Conservation (phyloP, 2,329 filamentous ascomycete genomes). For the Pseudogymnoascus sp. region DNA sequence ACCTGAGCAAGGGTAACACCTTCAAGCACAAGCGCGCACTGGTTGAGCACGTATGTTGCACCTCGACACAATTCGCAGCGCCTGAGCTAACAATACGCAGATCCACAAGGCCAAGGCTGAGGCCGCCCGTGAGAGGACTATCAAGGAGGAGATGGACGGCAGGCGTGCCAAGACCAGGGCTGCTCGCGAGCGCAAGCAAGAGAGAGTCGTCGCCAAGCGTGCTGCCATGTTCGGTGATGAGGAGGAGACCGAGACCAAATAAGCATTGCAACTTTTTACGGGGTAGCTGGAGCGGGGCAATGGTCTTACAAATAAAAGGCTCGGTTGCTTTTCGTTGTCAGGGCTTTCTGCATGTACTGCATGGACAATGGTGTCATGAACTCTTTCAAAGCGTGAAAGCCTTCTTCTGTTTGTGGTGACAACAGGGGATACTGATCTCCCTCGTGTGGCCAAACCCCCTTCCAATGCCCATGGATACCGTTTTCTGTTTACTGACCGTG, state of each 20-base stretch:
- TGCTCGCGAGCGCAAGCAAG: slow-evolving; percentile 94
- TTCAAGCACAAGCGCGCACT: slow-evolving; percentile 99
- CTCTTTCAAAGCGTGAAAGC: slow-evolving; percentile 11
- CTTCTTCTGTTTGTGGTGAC: slow-evolving; percentile 5
- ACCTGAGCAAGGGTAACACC: slow-evolving; percentile 99
- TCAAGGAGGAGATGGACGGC: slow-evolving; percentile 99
- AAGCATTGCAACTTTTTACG: slow-evolving; percentile 17
- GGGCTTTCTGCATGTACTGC: slow-evolving; percentile 29
- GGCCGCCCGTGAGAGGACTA: slow-evolving; percentile 88
- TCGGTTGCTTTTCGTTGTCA: slow-evolving; percentile 28
- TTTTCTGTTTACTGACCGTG: slow-evolving; percentile 4
- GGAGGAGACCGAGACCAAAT: slow-evolving; percentile 37
- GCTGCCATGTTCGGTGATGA: slow-evolving; percentile 71
- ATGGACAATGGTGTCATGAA: slow-evolving; percentile 30
- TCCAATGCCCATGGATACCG: not conserved
- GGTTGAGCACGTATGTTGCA: slow-evolving; percentile 91
- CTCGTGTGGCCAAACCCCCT: not conserved
- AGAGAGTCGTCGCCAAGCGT: slow-evolving; percentile 87
- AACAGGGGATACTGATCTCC: slow-evolving; percentile 3
- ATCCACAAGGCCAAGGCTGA: slow-evolving; percentile 99
- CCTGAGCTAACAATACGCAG: slow-evolving; percentile 43
- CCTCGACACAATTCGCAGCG: slow-evolving; percentile 15
- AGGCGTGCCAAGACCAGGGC: slow-evolving; percentile 99
- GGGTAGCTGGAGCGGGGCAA: slow-evolving; percentile 27
- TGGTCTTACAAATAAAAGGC: slow-evolving; percentile 26